Evolutionary conservation across 257 asterid genomes (phyloP), one percentile per base, ranked within the genome.

Genomic region (Prunella vulgaris): DNA sequence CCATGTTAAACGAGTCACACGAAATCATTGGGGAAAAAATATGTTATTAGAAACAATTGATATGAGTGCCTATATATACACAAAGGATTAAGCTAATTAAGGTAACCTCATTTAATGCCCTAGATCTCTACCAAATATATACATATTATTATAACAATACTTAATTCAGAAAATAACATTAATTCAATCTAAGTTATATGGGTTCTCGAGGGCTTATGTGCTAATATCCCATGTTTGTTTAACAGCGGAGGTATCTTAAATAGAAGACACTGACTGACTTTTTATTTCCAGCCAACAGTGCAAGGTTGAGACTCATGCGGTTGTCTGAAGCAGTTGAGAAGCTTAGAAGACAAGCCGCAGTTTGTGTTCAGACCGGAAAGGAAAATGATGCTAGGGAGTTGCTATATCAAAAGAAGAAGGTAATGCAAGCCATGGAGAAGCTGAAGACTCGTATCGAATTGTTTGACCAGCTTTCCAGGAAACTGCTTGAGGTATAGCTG

Each of bases 271-370:
- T 73, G 49, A 75, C 38, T 46, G 60, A 35, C 53, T 74, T 25
- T 70, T 60, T 70, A 63, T 66, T 77, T 84, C 72, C 83, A 93
- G 99, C 96, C 70, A 84, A 79, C 72, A 90, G 71, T 77, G 86
- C 93, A 76, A 87, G 99, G 74, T 66, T 77, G 81, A 86, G 99
- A 75, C 81, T 93, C 77, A 71, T 93, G 81, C 81, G 96, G 63
- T 81, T 93, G 81, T 84, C 94, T 69, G 97, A 90, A 82, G 97
- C 97, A 40, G 96, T 88, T 67, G 97, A 88, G 66, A 88, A 83
- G 79, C 91, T 93, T 80, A 85, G 82, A 60, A 77, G 84, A 21
- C 96, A 84, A 76, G 98, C 98, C 13, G 88, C 92, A 44, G 70
- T 82, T 49, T 84, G 76, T 82, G 88, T 88, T 72, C 95, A 66